These are phyloP conservation scores for Globisporangium barbulae DNA, from an alignment of 352 stramenopile genomes.

Conservation along the genomic window DNA sequence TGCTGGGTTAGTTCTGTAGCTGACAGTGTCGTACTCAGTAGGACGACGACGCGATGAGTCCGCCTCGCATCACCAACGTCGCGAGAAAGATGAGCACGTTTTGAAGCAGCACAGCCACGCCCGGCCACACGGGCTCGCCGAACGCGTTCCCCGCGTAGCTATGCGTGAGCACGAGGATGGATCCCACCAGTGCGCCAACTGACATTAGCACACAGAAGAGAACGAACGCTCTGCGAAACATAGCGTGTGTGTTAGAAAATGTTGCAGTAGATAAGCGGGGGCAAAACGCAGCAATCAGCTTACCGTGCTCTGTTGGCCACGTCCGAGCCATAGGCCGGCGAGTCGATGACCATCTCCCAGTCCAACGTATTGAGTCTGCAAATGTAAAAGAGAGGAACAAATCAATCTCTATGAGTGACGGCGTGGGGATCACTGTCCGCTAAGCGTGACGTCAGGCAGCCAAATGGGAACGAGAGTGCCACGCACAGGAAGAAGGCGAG, in stretches of 20 bases:
- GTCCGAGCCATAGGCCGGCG: conserved; percentile 41
- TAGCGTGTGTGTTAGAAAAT: background rate
- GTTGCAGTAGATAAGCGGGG: background rate
- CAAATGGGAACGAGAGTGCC: conserved; percentile 6
- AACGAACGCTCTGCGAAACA: conserved; percentile 38
- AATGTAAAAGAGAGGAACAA: background rate
- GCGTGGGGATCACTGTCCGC: background rate
- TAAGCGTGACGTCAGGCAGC: background rate
- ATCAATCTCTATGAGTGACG: background rate
- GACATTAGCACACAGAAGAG: conserved; percentile 48
- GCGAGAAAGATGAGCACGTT: conserved; percentile 58
- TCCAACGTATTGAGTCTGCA: conserved; percentile 58
- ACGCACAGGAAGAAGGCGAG: conserved; percentile 56
- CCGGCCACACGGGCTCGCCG: conserved; percentile 55
- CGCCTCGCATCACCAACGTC: conserved; percentile 54
- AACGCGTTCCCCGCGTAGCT: conserved; percentile 55
- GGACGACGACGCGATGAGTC: conserved; percentile 32
- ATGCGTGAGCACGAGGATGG: conserved; percentile 58
- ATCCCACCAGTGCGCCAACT: conserved; percentile 33
- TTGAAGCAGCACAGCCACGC: conserved; percentile 55
- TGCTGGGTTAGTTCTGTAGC: background rate
- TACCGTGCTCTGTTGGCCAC: conserved; percentile 44
- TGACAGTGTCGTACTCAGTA: conserved; percentile 2
- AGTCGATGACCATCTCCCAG: conserved; percentile 61
- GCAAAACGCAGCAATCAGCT: no score